Base-by-base conservation (phyloP, 2,329 filamentous ascomycete species). In the Dryadomyces quercus-mongolicae region DNA sequence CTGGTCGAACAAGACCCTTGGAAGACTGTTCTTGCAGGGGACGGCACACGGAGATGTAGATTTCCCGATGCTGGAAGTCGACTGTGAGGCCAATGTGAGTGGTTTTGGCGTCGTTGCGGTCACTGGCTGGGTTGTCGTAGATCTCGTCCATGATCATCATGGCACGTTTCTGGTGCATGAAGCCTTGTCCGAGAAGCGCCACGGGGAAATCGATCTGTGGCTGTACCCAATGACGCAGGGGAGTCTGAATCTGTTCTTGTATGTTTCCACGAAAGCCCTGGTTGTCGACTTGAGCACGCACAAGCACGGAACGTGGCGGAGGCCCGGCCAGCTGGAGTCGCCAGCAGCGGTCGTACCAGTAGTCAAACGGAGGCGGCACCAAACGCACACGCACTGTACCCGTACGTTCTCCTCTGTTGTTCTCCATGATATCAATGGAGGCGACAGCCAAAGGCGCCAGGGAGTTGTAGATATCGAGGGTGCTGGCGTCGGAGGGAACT, bases 121-220 rank as follows among this genome's bases (percentile, higher is more conserved):
- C 36, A 2, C 7, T 12, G n/a, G 13, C 8, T 2, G 36, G 12
- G 55, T 47, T 18, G 22, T 42, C 31, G 2, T 60, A 49, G 7
- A 71, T 60, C 3, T 71, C 74, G 52, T 75, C 76, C 74, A 87
- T 78, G 9, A 73, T 66, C 63, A 83, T 77, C 74, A 90, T 81
- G 0, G 71, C 70, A 2, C 67, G 69, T 5, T 77, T 73, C 1
- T 73, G 67, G 1, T 75, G 60, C 67, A 81, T 73, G 44, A 81
- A 70, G 0, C 87, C 86, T 60, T 90, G 85, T 18, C 81, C 74
- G 1, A 90, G 62, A 0, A 68, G 69, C 1, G 64, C 60, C 2
- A 76, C 70, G 1, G 65, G 61, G 1, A 82, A 58, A 16, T 63
- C 70, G 65, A 77, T 66, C 20, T 62, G 63, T 21, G 63, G 56